Percentiles rank a stretch among this genome's conserved stretches.
phyloP scores from a whole-genome alignment of 352 stramenopile species.

The Globisporangium okanoganense region DNA sequence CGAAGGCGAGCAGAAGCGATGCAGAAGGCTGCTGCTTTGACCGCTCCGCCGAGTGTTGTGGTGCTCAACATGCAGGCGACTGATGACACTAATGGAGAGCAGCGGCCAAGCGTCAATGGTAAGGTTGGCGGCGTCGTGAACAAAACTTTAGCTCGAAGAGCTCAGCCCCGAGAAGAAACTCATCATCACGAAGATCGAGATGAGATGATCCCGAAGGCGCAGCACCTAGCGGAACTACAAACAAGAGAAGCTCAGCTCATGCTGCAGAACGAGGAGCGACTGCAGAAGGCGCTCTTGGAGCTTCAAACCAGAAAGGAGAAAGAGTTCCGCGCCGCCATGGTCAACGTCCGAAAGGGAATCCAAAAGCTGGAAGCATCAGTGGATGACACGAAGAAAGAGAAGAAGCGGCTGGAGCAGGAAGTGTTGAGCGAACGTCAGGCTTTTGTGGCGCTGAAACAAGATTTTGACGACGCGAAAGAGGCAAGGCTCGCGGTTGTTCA shows the following conservation, averaged over 20 bases:
- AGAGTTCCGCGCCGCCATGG: conserved; percentile 65
- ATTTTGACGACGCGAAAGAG: conserved; percentile 46
- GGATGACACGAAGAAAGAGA: conserved; percentile 41
- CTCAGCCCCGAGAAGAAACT: conserved; percentile 15
- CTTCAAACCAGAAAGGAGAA: conserved; percentile 62
- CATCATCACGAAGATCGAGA: conserved; percentile 9
- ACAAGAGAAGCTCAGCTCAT: conserved; percentile 46
- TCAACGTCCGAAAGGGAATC: conserved; percentile 69
- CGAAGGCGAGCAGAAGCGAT: conserved; percentile 17
- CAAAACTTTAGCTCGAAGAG: conserved; percentile 4
- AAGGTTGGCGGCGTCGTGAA: conserved; percentile 24
- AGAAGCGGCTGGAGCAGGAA: conserved; percentile 50
- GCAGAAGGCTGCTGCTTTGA: conserved; percentile 1
- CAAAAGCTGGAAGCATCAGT: conserved; percentile 58
- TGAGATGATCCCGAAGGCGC: conserved; percentile 35
- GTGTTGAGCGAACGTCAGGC: conserved; percentile 41
- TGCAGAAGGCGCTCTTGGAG: conserved; percentile 54
- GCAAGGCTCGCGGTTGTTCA: conserved; percentile 41
- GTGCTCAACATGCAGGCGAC: conserved; percentile 47
- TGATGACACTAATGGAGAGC: conserved; percentile 34
- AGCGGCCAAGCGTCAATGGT: conserved; percentile 16
- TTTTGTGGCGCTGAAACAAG: conserved; percentile 51
- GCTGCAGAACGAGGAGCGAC: conserved; percentile 41
- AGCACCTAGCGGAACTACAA: conserved; percentile 56
- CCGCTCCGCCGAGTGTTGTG: conserved; percentile 41